A percentile compares a stretch with the other conserved stretches of the same genome.
Conservation (phyloP, 2,329 filamentous ascomycete genomes). For the Rhynchosporium graminicola region DNA sequence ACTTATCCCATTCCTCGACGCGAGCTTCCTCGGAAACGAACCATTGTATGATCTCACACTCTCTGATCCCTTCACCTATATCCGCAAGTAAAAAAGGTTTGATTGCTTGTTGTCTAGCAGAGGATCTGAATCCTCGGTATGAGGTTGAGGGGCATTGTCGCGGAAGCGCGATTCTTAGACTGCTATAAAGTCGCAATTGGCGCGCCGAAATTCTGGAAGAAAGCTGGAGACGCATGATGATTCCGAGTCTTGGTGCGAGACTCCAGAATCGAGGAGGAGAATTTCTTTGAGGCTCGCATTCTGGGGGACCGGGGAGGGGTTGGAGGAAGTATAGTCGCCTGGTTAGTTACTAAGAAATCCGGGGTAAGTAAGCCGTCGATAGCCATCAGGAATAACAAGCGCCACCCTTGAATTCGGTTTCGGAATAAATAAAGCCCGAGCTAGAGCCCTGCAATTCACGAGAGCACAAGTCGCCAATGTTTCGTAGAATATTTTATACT, state of each 20-base stretch:
- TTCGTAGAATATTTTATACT: too few relatives aligned
- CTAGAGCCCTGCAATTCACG: not conserved
- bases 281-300: slow-evolving; percentile 27
- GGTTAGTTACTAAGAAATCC: not conserved
- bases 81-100: slow-evolving; percentile 83
- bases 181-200: slow-evolving; percentile 51
- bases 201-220: slow-evolving; percentile 52
- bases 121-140: slow-evolving; percentile 34
- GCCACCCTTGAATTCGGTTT: not conserved
- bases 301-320: slow-evolving; percentile 16
- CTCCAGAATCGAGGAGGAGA: slow-evolving; percentile 11
- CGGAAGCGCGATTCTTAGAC: slow-evolving; percentile 22
- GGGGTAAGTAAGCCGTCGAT: not conserved
- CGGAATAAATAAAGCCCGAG: not conserved
- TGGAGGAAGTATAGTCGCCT: not conserved
- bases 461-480: too few relatives aligned
- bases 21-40: slow-evolving; percentile 94
- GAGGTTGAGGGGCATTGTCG: slow-evolving; percentile 20
- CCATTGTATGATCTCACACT: slow-evolving; percentile 99
- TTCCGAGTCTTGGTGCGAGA: slow-evolving; percentile 11
- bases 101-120: slow-evolving; percentile 48
- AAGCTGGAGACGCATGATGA: slow-evolving; percentile 56
- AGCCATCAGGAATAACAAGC: not conserved
- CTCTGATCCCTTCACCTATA: slow-evolving; percentile 93
- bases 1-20: slow-evolving; percentile 95